Percentiles rank a stretch among this genome's conserved stretches.
Evolutionary conservation across 148 eudicot genomes (phyloP).

Genomic region (Fagopyrum esculentum): DNA sequence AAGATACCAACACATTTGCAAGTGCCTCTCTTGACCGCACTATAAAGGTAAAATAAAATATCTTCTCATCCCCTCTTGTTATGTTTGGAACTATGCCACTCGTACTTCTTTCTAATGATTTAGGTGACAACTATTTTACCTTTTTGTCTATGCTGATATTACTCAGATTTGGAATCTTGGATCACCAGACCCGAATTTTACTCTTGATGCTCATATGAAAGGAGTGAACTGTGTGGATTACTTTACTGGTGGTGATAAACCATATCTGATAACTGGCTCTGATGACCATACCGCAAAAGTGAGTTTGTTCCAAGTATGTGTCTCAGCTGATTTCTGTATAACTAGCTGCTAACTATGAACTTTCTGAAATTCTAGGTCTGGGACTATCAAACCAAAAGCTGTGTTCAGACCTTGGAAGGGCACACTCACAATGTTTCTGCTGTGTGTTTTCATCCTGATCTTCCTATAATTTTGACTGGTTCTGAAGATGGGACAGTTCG

Average conservation of each 20-base stretch:
- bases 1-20: conserved; percentile 55
- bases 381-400: conserved; percentile 64
- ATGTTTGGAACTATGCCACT: neutral
- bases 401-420: conserved; percentile 75
- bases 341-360: neutral
- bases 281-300: conserved; percentile 86
- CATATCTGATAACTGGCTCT: conserved; percentile 64
- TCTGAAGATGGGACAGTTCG: conserved; percentile 77
- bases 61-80: neutral
- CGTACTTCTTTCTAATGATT: neutral
- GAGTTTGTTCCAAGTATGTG: neutral
- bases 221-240: conserved; percentile 81
- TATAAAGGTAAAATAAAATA: conserved; percentile 37
- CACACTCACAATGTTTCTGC: conserved; percentile 77
- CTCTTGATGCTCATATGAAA: conserved; percentile 69
- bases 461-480: conserved; percentile 64
- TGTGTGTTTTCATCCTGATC: conserved; percentile 62
- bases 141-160: conserved; percentile 3
- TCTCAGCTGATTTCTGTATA: neutral
- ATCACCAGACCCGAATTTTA: conserved; percentile 57
- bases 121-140: neutral
- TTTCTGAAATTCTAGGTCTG: conserved; percentile 44
- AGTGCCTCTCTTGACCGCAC: conserved; percentile 85
- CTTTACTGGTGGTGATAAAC: conserved; percentile 62
- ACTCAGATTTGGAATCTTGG: conserved; percentile 77